Evolutionary conservation across 495 filamentous ascomycete species (phyloP).

Genomic region (Daldinia childiae): DNA sequence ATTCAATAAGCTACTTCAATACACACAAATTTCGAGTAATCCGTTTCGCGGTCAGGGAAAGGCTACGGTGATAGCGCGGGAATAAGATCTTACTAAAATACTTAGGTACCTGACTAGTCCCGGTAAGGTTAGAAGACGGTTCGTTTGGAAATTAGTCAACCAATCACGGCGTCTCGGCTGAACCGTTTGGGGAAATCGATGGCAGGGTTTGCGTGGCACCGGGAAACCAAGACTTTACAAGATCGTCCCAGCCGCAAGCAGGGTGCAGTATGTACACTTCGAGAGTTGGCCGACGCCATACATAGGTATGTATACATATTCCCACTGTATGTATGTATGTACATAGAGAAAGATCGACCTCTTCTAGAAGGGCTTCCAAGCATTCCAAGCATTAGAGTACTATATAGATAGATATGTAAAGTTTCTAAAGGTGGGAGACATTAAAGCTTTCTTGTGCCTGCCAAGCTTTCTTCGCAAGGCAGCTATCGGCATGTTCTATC

Average conservation of each 20-base stretch:
- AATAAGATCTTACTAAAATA: constrained; percentile 12
- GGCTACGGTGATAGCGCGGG: constrained; percentile 33
- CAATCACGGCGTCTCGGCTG: constrained; percentile 34
- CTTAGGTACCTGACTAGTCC: constrained; percentile 24
- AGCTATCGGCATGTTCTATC: constrained; percentile 7
- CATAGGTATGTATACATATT: not conserved
- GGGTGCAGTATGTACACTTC: not conserved
- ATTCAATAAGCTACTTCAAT: not conserved
- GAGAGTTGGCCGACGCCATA: not conserved
- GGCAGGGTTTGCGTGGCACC: constrained; percentile 16
- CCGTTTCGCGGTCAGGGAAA: not conserved
- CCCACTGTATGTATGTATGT: not conserved
- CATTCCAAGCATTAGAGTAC: not conserved
- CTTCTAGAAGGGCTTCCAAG: constrained; percentile 16
- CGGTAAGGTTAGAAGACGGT: constrained; percentile 23
- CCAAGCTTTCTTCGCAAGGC: constrained; percentile 31
- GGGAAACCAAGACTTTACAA: constrained; percentile 27
- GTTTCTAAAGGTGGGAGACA: constrained; percentile 1
- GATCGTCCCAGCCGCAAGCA: constrained; percentile 23
- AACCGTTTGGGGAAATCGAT: constrained; percentile 39
- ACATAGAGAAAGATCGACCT: not conserved
- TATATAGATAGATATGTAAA: too few species aligned
- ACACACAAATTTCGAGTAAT: not conserved
- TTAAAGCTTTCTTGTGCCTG: constrained; percentile 24
- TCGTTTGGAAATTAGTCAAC: not conserved